Percentiles rank a stretch among this genome's conserved stretches.
phyloP scores from a whole-genome alignment of 305 asterid species.

The Andrographis paniculata region DNA sequence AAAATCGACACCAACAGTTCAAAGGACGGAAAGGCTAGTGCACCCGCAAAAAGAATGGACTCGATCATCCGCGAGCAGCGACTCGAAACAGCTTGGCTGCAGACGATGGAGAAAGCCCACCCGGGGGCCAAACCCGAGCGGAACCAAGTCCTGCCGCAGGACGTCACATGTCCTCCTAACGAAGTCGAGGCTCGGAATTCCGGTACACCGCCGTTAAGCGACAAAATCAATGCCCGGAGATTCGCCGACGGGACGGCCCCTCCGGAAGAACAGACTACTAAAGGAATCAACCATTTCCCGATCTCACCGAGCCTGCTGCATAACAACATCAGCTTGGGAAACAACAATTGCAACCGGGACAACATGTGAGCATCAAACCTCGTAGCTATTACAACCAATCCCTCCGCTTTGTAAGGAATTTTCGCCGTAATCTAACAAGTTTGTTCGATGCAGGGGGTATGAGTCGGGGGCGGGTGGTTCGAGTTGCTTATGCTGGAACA shows the following conservation, averaged over 20 bases:
- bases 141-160: conserved; percentile 84
- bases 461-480: conserved; percentile 69
- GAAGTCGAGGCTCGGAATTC: conserved; percentile 31
- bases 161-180: conserved; percentile 31
- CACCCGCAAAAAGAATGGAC: conserved; percentile 64
- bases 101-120: conserved; percentile 76
- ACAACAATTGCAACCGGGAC: conserved; percentile 48
- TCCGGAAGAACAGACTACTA: too few relatives aligned
- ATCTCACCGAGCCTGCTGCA: conserved; percentile 21
- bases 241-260: conserved; percentile 29
- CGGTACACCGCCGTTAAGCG: conserved; percentile 31
- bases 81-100: conserved; percentile 85
- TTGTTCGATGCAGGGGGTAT: conserved; percentile 52
- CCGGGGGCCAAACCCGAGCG: conserved; percentile 76
- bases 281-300: neutral
- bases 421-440: neutral
- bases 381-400: neutral
- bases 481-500: conserved; percentile 69
- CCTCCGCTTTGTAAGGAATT: too few relatives aligned
- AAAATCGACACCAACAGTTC: too few relatives aligned
- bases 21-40: conserved; percentile 23
- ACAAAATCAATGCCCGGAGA: conserved; percentile 51
- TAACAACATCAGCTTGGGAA: conserved; percentile 24
- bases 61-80: conserved; percentile 80
- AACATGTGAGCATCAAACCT: conserved; percentile 31